Conservation (phyloP, 768 basidiomycete genomes). For the Heimioporus sp. region DNA sequence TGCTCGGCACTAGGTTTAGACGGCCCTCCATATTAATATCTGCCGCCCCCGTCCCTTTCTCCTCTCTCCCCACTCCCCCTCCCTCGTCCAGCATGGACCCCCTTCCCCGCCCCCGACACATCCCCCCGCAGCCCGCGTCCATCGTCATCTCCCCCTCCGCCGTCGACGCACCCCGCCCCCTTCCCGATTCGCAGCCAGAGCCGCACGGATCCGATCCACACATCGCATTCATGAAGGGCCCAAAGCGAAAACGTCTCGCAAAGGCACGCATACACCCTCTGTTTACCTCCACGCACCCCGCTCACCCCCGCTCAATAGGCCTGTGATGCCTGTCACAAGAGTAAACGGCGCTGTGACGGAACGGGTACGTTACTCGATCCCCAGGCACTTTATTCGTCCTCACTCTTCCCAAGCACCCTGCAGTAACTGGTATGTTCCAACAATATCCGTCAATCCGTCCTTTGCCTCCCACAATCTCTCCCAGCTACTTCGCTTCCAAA, state of each 20-base stretch:
- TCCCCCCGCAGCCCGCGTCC: slow-evolving; percentile 13
- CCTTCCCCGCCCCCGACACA: slow-evolving; percentile 26
- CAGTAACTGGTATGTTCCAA: slow-evolving; percentile 64
- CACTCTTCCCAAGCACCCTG: slow-evolving; percentile 56
- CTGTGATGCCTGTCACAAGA: slow-evolving; percentile 83
- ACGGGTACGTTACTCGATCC: slow-evolving; percentile 49
- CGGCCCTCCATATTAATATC: slow-evolving; percentile 29
- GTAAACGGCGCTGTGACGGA: slow-evolving; percentile 81
- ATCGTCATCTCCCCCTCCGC: slow-evolving; percentile 25
- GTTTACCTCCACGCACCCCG: not conserved
- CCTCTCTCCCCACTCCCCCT: not conserved
- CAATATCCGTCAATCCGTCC: not conserved
- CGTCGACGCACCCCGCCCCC: slow-evolving; percentile 20
- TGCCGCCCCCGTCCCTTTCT: slow-evolving; percentile 4
- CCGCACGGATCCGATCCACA: slow-evolving; percentile 30
- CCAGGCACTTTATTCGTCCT: slow-evolving; percentile 3
- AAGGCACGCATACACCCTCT: slow-evolving; percentile 36
- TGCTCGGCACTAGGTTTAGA: slow-evolving; percentile 25
- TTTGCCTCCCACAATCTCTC: slow-evolving; percentile 5
- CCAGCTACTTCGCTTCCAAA: slow-evolving; percentile 79
- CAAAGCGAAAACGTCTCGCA: slow-evolving; percentile 53
- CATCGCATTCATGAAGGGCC: slow-evolving; percentile 48
- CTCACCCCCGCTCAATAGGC: slow-evolving; percentile 38
- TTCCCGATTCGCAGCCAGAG: slow-evolving; percentile 19
- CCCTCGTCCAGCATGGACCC: slow-evolving; percentile 36